These are phyloP conservation scores for Boletellus emodensis DNA, from an alignment of 768 basidiomycete genomes.

Conservation along the genomic window DNA sequence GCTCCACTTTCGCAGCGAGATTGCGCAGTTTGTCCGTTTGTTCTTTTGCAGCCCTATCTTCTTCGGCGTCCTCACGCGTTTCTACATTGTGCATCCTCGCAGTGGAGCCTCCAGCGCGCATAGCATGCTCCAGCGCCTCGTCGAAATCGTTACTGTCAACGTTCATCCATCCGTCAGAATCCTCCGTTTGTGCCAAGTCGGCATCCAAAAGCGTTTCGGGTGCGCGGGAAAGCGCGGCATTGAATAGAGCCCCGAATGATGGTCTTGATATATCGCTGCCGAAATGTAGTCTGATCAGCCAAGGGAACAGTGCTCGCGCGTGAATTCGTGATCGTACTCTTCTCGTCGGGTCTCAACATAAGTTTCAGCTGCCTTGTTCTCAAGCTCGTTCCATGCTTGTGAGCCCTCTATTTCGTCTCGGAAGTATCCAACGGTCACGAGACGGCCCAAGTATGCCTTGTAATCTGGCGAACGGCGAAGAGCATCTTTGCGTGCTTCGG, in stretches of 20 bases:
- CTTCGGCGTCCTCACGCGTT: conserved; percentile 31
- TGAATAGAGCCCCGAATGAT: conserved; percentile 74
- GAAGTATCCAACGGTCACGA: conserved; percentile 71
- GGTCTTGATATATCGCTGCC: conserved; percentile 56
- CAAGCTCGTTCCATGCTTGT: conserved; percentile 65
- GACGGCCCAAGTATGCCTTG: conserved; percentile 61
- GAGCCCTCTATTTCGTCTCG: conserved; percentile 75
- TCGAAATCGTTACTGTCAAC: conserved; percentile 76
- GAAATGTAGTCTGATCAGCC: conserved; percentile 5
- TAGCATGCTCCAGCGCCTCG: conserved; percentile 52
- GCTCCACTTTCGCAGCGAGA: conserved; percentile 80
- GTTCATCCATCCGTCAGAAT: conserved; percentile 83
- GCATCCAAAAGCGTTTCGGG: conserved; percentile 23
- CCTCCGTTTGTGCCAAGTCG: conserved; percentile 43
- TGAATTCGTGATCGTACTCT: conserved; percentile 50
- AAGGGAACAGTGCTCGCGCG: not conserved
- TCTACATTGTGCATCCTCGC: conserved; percentile 45
- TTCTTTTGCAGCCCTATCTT: conserved; percentile 50
- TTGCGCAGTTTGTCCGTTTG: conserved; percentile 69
- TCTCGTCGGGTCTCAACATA: conserved; percentile 61
- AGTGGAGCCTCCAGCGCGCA: conserved; percentile 12
- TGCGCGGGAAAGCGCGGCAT: conserved; percentile 51
- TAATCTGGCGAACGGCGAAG: conserved; percentile 68
- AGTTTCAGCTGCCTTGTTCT: conserved; percentile 61
- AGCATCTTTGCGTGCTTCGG: conserved; percentile 62